phyloP scores from a whole-genome alignment of 2,329 filamentous ascomycete genomes.

The Fusarium sp. region DNA sequence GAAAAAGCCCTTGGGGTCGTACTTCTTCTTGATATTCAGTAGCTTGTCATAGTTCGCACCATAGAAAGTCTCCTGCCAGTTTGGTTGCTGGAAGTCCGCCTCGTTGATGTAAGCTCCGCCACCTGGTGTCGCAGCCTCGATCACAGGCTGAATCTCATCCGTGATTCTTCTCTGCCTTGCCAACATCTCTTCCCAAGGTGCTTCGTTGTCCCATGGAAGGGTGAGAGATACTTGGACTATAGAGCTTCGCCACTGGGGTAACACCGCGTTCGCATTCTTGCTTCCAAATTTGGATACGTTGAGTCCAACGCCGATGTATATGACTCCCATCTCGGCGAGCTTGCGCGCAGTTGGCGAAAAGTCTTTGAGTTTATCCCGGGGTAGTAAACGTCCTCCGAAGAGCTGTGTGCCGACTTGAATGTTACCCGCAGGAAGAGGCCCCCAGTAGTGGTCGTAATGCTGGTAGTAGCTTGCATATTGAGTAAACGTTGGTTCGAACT shows the following conservation, averaged over 20 bases:
- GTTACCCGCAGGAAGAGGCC: slow-evolving; percentile 57
- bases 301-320: slow-evolving; percentile 50
- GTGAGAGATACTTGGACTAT: slow-evolving; percentile 51
- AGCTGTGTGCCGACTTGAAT: slow-evolving; percentile 49
- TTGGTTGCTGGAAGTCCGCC: slow-evolving; percentile 60
- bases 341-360: slow-evolving; percentile 32
- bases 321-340: slow-evolving; percentile 43
- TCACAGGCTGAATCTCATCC: slow-evolving; percentile 41
- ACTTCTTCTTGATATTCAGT: slow-evolving; percentile 62
- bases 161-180: slow-evolving; percentile 50
- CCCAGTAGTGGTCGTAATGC: slow-evolving; percentile 60
- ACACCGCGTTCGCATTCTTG: slow-evolving; percentile 52
- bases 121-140: slow-evolving; percentile 56
- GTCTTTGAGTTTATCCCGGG: slow-evolving; percentile 51
- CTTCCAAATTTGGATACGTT: slow-evolving; percentile 47
- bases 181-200: slow-evolving; percentile 49
- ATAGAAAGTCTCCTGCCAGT: slow-evolving; percentile 61
- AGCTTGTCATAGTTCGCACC: slow-evolving; percentile 61
- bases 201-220: slow-evolving; percentile 49
- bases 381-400: slow-evolving; percentile 60
- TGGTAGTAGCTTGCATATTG: slow-evolving; percentile 52
- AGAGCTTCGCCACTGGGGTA: slow-evolving; percentile 58
- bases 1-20: slow-evolving; percentile 62
- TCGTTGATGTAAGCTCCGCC: slow-evolving; percentile 66
- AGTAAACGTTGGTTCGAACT: slow-evolving; percentile 24